Evolutionary conservation across 2,329 filamentous ascomycete genomes (phyloP).

Genomic region (Talaromyces islandicus): DNA sequence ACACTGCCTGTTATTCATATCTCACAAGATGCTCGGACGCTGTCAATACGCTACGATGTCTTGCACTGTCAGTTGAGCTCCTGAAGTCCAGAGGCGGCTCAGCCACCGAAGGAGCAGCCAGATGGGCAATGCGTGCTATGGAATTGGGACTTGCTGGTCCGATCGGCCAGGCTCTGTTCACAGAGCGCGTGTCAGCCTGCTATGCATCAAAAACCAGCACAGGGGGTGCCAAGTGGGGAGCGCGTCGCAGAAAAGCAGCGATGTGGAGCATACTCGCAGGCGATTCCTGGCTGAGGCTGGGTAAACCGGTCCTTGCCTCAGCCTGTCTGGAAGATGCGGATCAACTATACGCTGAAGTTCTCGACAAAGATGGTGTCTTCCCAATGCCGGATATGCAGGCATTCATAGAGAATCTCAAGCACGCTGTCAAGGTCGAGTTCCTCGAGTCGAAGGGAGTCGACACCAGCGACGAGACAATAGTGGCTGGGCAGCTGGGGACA

Average conservation of each 20-base stretch:
- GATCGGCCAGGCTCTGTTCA: conserved; percentile 74
- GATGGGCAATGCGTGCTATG: conserved; percentile 74
- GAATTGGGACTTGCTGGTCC: conserved; percentile 70
- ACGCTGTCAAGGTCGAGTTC: conserved; percentile 37
- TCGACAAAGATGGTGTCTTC: conserved; percentile 34
- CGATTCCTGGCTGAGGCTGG: conserved; percentile 74
- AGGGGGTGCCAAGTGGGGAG: conserved; percentile 62
- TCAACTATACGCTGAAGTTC: conserved; percentile 44
- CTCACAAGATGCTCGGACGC: conserved; percentile 73
- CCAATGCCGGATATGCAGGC: conserved; percentile 49
- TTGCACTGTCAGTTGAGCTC: conserved; percentile 73
- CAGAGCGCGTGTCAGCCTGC: conserved; percentile 78
- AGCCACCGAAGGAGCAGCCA: conserved; percentile 77
- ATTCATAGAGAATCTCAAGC: conserved; percentile 39
- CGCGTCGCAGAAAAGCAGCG: conserved; percentile 74
- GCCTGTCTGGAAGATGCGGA: conserved; percentile 67
- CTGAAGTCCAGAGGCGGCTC: conserved; percentile 72
- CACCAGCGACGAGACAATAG: conserved; percentile 22
- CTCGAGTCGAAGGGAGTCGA: conserved; percentile 37
- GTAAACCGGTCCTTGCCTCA: conserved; percentile 72
- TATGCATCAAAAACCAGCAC: conserved; percentile 68
- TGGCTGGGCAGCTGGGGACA: conserved; percentile 23
- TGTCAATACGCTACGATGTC: conserved; percentile 72
- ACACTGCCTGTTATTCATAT: conserved; percentile 89
- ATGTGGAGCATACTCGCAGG: conserved; percentile 82